Evolutionary conservation across 2,329 filamentous ascomycete genomes (phyloP).

Genomic region (Aspergillus flavus): DNA sequence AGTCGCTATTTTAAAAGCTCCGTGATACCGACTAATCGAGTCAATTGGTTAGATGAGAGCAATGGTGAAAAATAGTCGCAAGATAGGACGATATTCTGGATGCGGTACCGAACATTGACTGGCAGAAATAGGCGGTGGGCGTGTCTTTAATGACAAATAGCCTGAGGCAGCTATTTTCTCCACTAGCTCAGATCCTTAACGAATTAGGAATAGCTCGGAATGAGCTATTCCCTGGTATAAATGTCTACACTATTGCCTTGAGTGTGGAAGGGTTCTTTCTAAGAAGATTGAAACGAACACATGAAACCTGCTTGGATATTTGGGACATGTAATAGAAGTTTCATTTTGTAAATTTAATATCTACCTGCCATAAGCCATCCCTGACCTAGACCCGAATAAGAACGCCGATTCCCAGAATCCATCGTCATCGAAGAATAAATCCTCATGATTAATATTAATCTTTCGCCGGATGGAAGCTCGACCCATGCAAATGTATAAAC

Average conservation of each 20-base stretch:
- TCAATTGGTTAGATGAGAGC: neutral
- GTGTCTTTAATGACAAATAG: neutral
- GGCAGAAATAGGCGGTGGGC: conserved; percentile 17
- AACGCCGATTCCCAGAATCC: neutral
- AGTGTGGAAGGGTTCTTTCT: too few relatives aligned
- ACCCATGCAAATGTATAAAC: neutral
- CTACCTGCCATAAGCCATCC: neutral
- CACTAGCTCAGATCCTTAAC: too few relatives aligned
- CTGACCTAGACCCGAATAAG: neutral
- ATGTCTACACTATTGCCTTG: neutral
- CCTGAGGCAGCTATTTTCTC: neutral
- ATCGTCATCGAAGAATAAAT: neutral
- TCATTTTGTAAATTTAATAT: neutral
- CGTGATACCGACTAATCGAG: neutral
- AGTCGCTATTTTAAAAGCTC: too few relatives aligned
- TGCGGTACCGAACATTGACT: conserved; percentile 4
- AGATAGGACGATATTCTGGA: neutral
- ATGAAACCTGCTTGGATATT: accelerated
- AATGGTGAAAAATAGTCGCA: neutral
- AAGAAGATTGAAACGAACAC: too few relatives aligned
- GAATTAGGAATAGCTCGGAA: too few relatives aligned
- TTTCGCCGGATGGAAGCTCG: neutral
- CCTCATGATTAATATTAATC: neutral
- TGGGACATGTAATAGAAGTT: accelerated
- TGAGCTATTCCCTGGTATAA: too few relatives aligned